These are phyloP conservation scores for Backusella westeae DNA, from an alignment of 192 early-diverging fungal species.

Conservation along the genomic window DNA sequence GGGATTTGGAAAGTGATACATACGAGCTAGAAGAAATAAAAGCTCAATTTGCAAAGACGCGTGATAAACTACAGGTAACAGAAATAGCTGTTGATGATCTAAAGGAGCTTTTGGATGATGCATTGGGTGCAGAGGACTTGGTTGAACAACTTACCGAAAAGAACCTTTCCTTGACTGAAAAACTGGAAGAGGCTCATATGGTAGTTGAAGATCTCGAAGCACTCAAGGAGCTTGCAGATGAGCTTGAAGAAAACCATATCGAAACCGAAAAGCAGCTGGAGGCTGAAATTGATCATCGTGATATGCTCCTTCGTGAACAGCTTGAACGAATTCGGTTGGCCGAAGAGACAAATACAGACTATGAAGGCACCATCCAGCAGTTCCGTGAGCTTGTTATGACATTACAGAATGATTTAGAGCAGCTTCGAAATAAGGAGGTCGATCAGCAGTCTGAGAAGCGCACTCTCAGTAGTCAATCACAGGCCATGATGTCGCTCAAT, in stretches of 20 bases:
- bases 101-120: constrained; percentile 79
- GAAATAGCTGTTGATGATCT: constrained; percentile 81
- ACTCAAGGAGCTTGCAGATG: constrained; percentile 86
- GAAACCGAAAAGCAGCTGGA: constrained; percentile 85
- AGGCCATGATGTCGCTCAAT: constrained; percentile 79
- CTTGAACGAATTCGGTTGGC: constrained; percentile 54
- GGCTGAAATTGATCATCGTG: constrained; percentile 81
- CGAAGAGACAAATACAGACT: constrained; percentile 84
- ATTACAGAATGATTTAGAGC: constrained; percentile 75
- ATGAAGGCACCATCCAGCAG: constrained; percentile 80
- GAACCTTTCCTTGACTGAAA: constrained; percentile 77
- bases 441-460: constrained; percentile 56
- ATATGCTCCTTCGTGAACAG: constrained; percentile 62
- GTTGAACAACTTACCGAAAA: constrained; percentile 80
- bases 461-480: constrained; percentile 63
- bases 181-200: constrained; percentile 76
- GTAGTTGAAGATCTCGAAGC: constrained; percentile 87
- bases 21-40: constrained; percentile 54
- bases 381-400: constrained; percentile 81
- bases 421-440: constrained; percentile 65
- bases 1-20: constrained; percentile 71
- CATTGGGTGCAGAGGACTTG: constrained; percentile 78
- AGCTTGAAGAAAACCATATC: constrained; percentile 90
- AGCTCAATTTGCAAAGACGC: constrained; percentile 52
- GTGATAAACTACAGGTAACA: constrained; percentile 56